These are phyloP conservation scores for Paraphoma chrysanthemicola DNA, from an alignment of 2,329 filamentous ascomycete species.

Conservation along the genomic window DNA sequence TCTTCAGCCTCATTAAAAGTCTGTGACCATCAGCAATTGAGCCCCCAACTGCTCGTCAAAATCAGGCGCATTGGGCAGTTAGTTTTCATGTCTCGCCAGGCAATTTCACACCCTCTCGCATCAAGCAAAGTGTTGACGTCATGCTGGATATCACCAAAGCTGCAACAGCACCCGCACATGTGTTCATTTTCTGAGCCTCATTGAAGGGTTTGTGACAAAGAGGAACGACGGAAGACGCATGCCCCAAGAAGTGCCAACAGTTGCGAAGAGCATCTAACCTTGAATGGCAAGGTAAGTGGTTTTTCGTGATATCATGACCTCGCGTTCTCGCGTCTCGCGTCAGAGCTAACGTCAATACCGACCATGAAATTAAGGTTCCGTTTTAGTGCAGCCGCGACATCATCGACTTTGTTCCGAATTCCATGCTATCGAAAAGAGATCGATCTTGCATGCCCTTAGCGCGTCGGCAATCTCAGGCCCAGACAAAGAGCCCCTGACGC, in stretches of 20 bases:
- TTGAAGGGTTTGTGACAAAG: too few species aligned
- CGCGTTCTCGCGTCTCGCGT: constrained; percentile 27
- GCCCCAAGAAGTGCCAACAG: background rate
- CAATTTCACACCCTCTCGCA: too few species aligned
- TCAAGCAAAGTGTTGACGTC: too few species aligned
- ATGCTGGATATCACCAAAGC: too few species aligned
- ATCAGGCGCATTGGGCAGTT: too few species aligned
- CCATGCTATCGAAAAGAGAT: constrained; percentile 20
- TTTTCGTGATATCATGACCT: constrained; percentile 24
- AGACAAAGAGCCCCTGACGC: constrained; percentile 29
- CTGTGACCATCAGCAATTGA: too few species aligned
- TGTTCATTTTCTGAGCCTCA: too few species aligned
- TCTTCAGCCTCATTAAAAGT: too few species aligned
- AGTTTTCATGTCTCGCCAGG: too few species aligned
- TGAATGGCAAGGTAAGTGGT: constrained; percentile 12
- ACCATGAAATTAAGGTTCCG: constrained; percentile 14
- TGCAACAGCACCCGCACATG: too few species aligned
- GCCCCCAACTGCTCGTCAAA: too few species aligned
- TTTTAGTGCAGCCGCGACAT: constrained; percentile 13
- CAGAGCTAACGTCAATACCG: constrained; percentile 23
- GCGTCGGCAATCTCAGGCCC: constrained; percentile 23
- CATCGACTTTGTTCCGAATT: constrained; percentile 19
- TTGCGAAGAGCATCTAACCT: background rate
- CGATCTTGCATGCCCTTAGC: constrained; percentile 23
- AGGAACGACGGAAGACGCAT: too few species aligned